Evolutionary conservation across 1,139 yeast species (phyloP).

Genomic region (Suhomyces taliae): DNA sequence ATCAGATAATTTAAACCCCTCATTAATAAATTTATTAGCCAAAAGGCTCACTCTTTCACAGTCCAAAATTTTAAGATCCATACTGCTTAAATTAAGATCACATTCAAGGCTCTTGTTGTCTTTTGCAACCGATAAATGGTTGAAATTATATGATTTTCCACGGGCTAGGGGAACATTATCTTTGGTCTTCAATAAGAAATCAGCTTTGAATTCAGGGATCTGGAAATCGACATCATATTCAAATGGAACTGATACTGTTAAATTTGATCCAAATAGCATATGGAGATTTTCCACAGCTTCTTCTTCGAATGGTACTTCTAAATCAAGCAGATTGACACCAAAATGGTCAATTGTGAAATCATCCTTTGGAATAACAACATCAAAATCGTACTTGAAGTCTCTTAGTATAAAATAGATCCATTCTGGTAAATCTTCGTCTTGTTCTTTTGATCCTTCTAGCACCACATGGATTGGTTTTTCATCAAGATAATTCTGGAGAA

Average conservation of each 20-base stretch:
- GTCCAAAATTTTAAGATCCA: constrained; percentile 16
- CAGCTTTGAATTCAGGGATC: constrained; percentile 17
- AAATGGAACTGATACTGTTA: constrained; percentile 13
- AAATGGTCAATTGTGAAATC: background rate
- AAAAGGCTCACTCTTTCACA: constrained; percentile 18
- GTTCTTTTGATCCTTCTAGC: constrained; percentile 20
- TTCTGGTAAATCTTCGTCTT: constrained; percentile 19
- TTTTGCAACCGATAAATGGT: constrained; percentile 9
- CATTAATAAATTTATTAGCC: constrained; percentile 14
- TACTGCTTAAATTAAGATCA: constrained; percentile 10
- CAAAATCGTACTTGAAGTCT: constrained; percentile 14
- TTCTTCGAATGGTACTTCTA: constrained; percentile 12
- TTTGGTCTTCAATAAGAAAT: constrained; percentile 12
- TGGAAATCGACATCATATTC: constrained; percentile 14
- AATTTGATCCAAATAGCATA: constrained; percentile 13
- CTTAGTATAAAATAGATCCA: constrained; percentile 28
- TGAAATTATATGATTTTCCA: constrained; percentile 15
- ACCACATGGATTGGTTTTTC: constrained; percentile 20
- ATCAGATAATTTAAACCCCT: constrained; percentile 4
- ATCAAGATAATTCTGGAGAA: constrained; percentile 23
- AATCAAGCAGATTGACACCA: constrained; percentile 6
- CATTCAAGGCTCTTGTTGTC: constrained; percentile 6
- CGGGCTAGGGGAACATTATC: constrained; percentile 9
- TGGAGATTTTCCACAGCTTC: background rate
- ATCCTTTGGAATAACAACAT: constrained; percentile 10